Conservation (phyloP, 1,284 basidiomycete species). For the Cryptococcus hybrid region DNA sequence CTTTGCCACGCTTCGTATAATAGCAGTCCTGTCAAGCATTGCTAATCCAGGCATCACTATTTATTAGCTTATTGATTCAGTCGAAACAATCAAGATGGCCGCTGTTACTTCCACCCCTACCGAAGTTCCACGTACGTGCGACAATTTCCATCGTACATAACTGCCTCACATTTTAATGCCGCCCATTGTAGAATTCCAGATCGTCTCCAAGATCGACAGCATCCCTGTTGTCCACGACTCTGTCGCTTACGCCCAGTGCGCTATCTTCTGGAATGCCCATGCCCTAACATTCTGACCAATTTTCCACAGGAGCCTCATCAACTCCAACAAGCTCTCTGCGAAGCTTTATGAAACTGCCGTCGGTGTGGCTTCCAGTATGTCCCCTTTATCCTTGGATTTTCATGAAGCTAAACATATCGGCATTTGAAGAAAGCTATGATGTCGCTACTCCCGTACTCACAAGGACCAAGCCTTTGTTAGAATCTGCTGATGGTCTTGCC, state of each 20-base stretch:
- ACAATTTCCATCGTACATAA: neutral
- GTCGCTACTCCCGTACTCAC: conserved; percentile 44
- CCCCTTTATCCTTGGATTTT: neutral
- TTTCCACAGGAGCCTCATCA: neutral
- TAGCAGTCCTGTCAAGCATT: neutral
- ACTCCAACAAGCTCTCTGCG: conserved; percentile 38
- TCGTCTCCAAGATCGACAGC: conserved; percentile 43
- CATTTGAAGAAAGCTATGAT: conserved; percentile 37
- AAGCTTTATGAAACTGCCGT: conserved; percentile 42
- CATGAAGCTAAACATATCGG: neutral
- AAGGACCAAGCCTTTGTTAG: conserved; percentile 44
- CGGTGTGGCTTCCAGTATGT: conserved; percentile 41
- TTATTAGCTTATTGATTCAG: neutral
- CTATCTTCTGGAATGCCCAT: neutral
- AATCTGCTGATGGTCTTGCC: conserved; percentile 46
- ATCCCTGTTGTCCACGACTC: conserved; percentile 49
- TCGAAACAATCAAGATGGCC: neutral
- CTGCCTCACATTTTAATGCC: conserved; percentile 4
- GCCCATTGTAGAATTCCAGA: conserved; percentile 45
- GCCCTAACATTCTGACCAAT: neutral
- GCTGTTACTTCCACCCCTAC: neutral
- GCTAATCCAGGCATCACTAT: neutral
- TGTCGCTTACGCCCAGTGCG: conserved; percentile 46
- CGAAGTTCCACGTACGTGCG: neutral
- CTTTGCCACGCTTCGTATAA: too few species aligned